Base-by-base conservation (phyloP, 2,329 filamentous ascomycete species). In the Elsinoe perseae region DNA sequence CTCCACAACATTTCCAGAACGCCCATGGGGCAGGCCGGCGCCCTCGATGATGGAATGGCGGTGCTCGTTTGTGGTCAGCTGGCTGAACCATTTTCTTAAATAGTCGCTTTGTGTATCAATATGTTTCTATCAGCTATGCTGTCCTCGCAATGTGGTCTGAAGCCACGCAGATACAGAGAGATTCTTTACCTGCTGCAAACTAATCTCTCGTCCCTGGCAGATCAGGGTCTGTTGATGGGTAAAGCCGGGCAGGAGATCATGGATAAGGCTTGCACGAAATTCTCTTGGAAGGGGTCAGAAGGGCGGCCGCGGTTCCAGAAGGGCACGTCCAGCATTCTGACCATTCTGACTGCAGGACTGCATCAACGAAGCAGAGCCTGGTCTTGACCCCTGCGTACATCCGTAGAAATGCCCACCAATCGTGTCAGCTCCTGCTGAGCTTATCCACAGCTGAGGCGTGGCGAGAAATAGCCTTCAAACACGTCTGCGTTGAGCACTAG, bases 401-500 rank as follows among this genome's bases (percentile, higher is more conserved):
- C 32, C 10, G 32, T 36, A 12, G 20, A 16, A 32, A 36, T 21
- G 32, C 18, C 30, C 48, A 52, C 48, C 48, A 52, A 52, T 52
- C 48, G 48, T 38, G 18, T 52, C 48, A 25, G 16, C 48, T 34
- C 48, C 48, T n/a, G 12, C 12, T 20, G 10, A 38, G 48, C 48
- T 52, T 52, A 52, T 52, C 48, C 48, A 32, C 30, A 27, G 28
- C 32, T 34, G 27, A 38, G 32, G 25, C 48, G 48, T 52, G 48
- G 48, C 48, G 48, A 52, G 38, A 50, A 52, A 52, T 34, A 52
- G 48, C 48, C 48, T 28, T 25, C 28, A 28, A n/a, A 36, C n/a
- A 27, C 25, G 30, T 36, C 48, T 52, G 40, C 16, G 48, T 52
- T 52, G 48, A 52, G 48, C 20, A 20, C 48, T 52, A 52, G 48